A percentile compares a stretch with the other conserved stretches of the same genome.
Evolutionary conservation across 352 stramenopile genomes (phyloP).

Genomic region (Paralagenidium karlingii): DNA sequence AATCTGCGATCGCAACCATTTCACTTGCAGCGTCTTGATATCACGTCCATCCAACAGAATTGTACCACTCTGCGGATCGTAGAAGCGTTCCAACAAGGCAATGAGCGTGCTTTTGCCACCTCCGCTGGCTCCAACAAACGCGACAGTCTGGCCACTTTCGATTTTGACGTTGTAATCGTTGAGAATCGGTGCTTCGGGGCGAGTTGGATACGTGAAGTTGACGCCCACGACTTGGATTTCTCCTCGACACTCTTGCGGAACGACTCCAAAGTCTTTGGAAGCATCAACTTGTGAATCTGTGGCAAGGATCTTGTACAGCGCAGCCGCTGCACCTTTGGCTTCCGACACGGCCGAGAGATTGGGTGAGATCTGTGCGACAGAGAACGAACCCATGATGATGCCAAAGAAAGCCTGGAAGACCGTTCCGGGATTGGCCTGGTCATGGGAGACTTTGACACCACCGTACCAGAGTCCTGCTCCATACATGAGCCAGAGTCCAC

Average conservation of each 20-base stretch:
- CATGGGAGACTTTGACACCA: constrained; percentile 19
- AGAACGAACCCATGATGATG: constrained; percentile 22
- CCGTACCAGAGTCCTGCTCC: constrained; percentile 38
- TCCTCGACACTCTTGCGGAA: constrained; percentile 19
- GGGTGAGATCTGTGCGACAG: constrained; percentile 28
- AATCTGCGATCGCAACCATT: constrained; percentile 30
- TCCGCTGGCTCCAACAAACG: constrained; percentile 21
- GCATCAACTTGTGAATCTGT: constrained; percentile 33
- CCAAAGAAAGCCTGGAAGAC: constrained; percentile 38
- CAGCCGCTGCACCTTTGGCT: constrained; percentile 14
- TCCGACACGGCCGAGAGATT: constrained; percentile 24
- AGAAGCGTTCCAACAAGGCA: constrained; percentile 64
- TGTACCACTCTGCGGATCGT: constrained; percentile 40
- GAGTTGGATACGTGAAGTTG: constrained; percentile 69
- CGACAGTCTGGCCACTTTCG: constrained; percentile 21
- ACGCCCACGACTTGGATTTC: constrained; percentile 42
- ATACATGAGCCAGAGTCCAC: constrained; percentile 36
- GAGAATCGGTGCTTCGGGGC: constrained; percentile 12
- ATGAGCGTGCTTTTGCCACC: constrained; percentile 54
- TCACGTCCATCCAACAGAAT: constrained; percentile 67
- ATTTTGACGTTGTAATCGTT: constrained; percentile 13
- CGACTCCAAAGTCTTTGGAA: constrained; percentile 16
- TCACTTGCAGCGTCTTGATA: constrained; percentile 51
- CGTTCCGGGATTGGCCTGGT: constrained; percentile 12
- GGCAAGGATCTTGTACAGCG: constrained; percentile 34